Evolutionary conservation across 257 asterid species (phyloP), one percentile per base, ranked within the genome.

Genomic region (Solanum piurae): DNA sequence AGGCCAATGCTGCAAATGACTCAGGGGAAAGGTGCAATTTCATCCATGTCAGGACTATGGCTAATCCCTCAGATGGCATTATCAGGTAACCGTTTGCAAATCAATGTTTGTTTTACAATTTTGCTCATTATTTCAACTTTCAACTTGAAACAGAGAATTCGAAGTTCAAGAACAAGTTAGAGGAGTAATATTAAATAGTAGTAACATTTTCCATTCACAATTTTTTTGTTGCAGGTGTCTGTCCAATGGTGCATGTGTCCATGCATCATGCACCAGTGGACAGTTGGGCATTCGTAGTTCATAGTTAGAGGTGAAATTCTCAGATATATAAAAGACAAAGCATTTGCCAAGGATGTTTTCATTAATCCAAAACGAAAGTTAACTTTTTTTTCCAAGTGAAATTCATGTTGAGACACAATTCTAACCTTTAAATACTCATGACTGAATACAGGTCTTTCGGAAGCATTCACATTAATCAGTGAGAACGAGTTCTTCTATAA

Each of bases 21-120:
- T 9, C 88, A 37, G 25, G 66, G 82, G 37, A 86, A 62, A 73
- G 89, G 90, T 18, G 84, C 86, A 5, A 83, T 88, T 86, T 90
- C 92, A 33, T 84, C 90, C 40, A 84, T 90, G 89, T 84, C 88
- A 2, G 89, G 89, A 6, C 52, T 40, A 46, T 90, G 89, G 90
- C 25, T 68, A 31, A 36, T 90, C 31, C 90, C 90, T 86, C 92
- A 90, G 66, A 13, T 90, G 83, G 83, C 90, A 38, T 33, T 72
- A 34, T 18, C 44, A 72, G 79, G 79, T 72, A 72, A 72, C 13
- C 25, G 2, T 72, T 72, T 33, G 79, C 25, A 72, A 72, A 33
- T 33, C 44, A 72, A 31, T 34, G n/a, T 72, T 34, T 34, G 25
- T 33, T 72, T 72, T 72, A 33, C 44, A 18, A 34, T 33, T 71